A percentile compares a stretch with the other conserved stretches of the same genome.
phyloP scores from a whole-genome alignment of 345 rosid species.

The Syzygium grande region DNA sequence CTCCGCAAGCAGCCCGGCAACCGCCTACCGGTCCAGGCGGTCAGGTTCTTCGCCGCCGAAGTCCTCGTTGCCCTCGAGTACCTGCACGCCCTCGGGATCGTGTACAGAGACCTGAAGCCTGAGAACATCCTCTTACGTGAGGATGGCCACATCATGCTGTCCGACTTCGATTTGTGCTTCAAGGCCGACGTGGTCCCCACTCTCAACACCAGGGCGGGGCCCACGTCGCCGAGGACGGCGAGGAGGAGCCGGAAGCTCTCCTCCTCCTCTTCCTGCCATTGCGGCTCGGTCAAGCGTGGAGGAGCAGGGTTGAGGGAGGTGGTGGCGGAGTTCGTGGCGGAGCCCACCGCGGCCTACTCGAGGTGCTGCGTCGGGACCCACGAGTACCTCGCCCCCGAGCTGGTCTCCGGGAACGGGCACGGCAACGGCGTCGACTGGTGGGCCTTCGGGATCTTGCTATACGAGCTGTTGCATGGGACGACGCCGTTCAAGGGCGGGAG shows the following conservation, averaged over 20 bases:
- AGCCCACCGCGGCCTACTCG: slow-evolving; percentile 55
- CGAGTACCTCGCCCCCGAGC: slow-evolving; percentile 89
- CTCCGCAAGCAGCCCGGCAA: slow-evolving; percentile 61
- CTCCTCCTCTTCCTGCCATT: slow-evolving; percentile 11
- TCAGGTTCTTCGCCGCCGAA: slow-evolving; percentile 76
- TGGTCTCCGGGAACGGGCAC: slow-evolving; percentile 70
- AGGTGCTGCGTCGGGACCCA: slow-evolving; percentile 85
- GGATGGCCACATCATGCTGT: slow-evolving; percentile 80
- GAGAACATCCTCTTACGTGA: slow-evolving; percentile 77
- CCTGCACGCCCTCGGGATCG: slow-evolving; percentile 83
- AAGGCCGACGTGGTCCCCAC: slow-evolving; percentile 53
- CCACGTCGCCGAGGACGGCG: neutral
- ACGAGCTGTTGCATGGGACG: slow-evolving; percentile 64
- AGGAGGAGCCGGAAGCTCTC: neutral
- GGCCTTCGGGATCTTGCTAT: slow-evolving; percentile 74
- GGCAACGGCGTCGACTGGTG: slow-evolving; percentile 97
- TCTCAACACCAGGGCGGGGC: slow-evolving; percentile 9
- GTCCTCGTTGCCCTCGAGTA: slow-evolving; percentile 75
- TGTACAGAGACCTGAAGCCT: slow-evolving; percentile 85
- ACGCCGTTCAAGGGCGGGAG: slow-evolving; percentile 79
- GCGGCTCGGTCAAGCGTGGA: slow-evolving; percentile 9
- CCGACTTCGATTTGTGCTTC: slow-evolving; percentile 75
- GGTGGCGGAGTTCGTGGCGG: slow-evolving; percentile 48
- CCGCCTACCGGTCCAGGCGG: slow-evolving; percentile 49
- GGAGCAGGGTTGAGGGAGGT: slow-evolving; percentile 19